Base-by-base conservation (phyloP, 2,329 filamentous ascomycete species). In the Botrytis tulipae region DNA sequence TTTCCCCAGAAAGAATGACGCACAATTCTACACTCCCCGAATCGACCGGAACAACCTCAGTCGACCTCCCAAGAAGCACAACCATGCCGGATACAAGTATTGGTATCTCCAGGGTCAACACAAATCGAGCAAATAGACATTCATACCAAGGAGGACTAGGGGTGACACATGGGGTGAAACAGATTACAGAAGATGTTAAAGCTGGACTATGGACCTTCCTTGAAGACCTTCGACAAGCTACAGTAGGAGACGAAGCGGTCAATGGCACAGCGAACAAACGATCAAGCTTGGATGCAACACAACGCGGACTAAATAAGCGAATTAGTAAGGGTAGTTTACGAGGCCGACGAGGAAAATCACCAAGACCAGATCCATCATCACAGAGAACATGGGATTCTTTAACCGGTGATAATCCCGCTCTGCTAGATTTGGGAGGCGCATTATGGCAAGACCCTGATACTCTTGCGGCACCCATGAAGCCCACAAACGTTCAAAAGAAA, bases 171-270 rank as follows among this genome's bases (percentile, higher is more conserved):
- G 78, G 77, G 35, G 80, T 80, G 16, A 82, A 81, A 72, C 77
- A 80, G 48, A 78, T 82, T 54, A 80, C 80, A 25, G 92, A 93
- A 74, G 96, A 98, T 82, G 90, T 99, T 82, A 93, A 91, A 81
- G 90, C 96, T 70, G 95, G 96, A 2, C 84, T 99, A 67, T 95
- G 93, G 90, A 97, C 93, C 1, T 99, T 99, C 82, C 90, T 97
- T 74, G 96, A 98, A 81, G 96, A 99, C 80, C 90, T 99, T 66
- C 89, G 95, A 77, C 96, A 98, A 83, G 97, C 95, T 22, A 97
- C 96, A 0, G 94, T 99, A 10, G 96, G 96, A 37, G 96, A 99
- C 72, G 96, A 99, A 84, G 93, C 91, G 25, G 89, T 94, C 76
- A 90, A 86, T 74, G 91, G 89, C 60, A 71, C 60, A 42, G 75